A percentile compares a stretch with the other conserved stretches of the same genome.
phyloP scores from a whole-genome alignment of 2,329 filamentous ascomycete species.

The Fonsecaea multimorphosa region DNA sequence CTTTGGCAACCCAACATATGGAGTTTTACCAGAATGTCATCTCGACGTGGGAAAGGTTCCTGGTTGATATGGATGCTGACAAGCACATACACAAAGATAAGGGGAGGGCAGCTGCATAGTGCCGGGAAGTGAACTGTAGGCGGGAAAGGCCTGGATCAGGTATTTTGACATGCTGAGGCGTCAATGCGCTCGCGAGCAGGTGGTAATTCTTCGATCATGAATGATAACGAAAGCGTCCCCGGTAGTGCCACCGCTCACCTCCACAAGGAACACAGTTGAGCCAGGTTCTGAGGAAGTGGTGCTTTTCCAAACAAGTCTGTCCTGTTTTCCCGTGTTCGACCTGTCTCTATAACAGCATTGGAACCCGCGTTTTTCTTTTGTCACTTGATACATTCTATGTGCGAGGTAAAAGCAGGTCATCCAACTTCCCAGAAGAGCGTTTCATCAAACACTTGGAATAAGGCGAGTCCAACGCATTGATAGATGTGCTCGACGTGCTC shows the following conservation, averaged over 20 bases:
- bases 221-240: neutral
- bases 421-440: too few species aligned
- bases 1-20: constrained; percentile 82
- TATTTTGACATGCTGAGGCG: neutral
- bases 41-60: constrained; percentile 85
- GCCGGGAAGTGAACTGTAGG: neutral
- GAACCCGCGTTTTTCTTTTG: neutral
- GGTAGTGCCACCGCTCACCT: neutral
- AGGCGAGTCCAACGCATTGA: too few species aligned
- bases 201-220: neutral
- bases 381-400: too few species aligned
- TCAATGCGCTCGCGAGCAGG: neutral
- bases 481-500: too few species aligned
- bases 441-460: too few species aligned
- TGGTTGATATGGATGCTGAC: constrained; percentile 83
- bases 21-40: constrained; percentile 82
- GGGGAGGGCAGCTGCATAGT: constrained; percentile 28
- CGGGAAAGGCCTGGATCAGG: neutral
- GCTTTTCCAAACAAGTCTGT: neutral
- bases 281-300: neutral
- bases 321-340: neutral
- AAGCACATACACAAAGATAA: constrained; percentile 36
- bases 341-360: neutral
- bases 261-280: neutral
- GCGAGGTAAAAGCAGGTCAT: too few species aligned